Conservation (phyloP, 345 rosid genomes). For the Syzygium aqueum region DNA sequence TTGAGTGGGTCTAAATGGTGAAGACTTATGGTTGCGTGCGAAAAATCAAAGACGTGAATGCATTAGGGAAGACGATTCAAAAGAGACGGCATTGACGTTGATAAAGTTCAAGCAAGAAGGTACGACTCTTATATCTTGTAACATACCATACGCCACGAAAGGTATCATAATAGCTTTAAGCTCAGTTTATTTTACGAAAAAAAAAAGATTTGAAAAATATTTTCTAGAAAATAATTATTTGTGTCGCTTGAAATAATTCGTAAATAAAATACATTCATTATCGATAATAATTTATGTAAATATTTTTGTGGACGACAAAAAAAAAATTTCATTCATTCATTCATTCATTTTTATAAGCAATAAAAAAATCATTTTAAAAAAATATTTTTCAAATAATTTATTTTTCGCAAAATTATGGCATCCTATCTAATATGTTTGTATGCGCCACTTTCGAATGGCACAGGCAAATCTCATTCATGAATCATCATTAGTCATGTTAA, state of each 20-base stretch:
- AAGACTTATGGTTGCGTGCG: background rate
- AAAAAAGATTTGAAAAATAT: too few relatives aligned
- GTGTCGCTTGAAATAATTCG: too few relatives aligned
- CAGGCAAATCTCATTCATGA: background rate
- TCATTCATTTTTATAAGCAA: too few relatives aligned
- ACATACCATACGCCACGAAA: background rate
- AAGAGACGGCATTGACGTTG: background rate
- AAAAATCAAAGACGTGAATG: background rate
- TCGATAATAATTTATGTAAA: too few relatives aligned
- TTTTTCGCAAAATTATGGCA: too few relatives aligned
- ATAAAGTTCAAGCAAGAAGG: background rate
- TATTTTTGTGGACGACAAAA: too few relatives aligned
- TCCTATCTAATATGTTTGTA: background rate
- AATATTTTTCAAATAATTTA: too few relatives aligned
- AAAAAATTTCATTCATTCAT: too few relatives aligned
- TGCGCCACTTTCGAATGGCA: background rate
- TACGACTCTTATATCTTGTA: background rate
- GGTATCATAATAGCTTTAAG: background rate
- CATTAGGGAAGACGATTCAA: background rate
- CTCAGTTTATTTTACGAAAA: too few relatives aligned
- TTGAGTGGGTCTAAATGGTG: background rate
- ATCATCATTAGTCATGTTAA: background rate
- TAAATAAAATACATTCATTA: too few relatives aligned
- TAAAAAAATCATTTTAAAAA: too few relatives aligned
- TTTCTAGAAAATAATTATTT: too few relatives aligned